A percentile compares a stretch with the other conserved stretches of the same genome.
phyloP scores from a whole-genome alignment of 2,329 filamentous ascomycete species.

The Rhynchosporium secalis region DNA sequence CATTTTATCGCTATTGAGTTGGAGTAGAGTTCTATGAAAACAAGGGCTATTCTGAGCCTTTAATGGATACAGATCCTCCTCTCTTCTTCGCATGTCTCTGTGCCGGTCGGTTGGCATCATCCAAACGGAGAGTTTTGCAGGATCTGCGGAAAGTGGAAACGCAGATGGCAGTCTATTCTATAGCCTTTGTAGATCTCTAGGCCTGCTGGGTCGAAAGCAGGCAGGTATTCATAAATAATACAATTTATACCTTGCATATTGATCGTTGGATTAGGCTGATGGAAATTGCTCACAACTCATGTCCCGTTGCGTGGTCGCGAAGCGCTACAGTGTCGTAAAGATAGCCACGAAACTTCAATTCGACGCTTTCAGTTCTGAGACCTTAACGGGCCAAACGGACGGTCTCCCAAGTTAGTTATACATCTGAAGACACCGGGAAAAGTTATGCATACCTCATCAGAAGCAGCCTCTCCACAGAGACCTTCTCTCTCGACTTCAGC shows the following conservation, averaged over 20 bases:
- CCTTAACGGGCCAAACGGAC: slow-evolving; percentile 34
- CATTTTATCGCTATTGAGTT: background rate
- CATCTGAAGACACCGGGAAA: background rate
- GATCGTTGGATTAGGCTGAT: background rate
- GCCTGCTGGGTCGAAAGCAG: background rate
- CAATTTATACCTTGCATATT: background rate
- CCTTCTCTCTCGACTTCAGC: slow-evolving; percentile 42
- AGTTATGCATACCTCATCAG: slow-evolving; percentile 39
- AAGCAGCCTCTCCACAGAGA: slow-evolving; percentile 35
- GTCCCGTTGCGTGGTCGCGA: background rate
- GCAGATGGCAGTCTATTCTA: slow-evolving; percentile 10
- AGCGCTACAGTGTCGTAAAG: background rate
- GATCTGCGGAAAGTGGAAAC: background rate
- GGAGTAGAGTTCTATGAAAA: slow-evolving; percentile 7
- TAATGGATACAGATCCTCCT: background rate
- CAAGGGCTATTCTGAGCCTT: background rate
- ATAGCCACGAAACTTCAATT: slow-evolving; percentile 1
- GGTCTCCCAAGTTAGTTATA: slow-evolving; percentile 33
- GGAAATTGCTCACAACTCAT: background rate
- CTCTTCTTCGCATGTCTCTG: background rate
- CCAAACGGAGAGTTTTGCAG: slow-evolving; percentile 21
- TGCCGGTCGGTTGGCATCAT: background rate
- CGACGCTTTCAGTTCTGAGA: slow-evolving; percentile 14
- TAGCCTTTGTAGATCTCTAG: slow-evolving; percentile 23
- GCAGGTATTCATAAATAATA: background rate